Evolutionary conservation across 257 asterid species (phyloP).

Genomic region (Lantana camara): DNA sequence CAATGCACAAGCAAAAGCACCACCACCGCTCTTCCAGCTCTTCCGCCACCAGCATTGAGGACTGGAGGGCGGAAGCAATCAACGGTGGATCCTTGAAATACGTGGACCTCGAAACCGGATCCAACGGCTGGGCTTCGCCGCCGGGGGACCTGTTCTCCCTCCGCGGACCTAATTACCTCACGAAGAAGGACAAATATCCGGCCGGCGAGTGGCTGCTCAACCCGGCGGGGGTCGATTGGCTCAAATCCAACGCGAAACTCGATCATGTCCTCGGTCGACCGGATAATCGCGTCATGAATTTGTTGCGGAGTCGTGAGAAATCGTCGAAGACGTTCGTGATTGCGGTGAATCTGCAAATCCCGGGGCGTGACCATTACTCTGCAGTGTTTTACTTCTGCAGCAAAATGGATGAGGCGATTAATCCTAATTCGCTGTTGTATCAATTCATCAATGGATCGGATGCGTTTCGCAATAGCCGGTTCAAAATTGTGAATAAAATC

Average conservation of each 20-base stretch:
- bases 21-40: constrained; percentile 31
- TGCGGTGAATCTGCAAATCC: constrained; percentile 85
- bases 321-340: constrained; percentile 53
- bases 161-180: constrained; percentile 75
- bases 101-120: constrained; percentile 68
- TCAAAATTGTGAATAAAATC: constrained; percentile 83
- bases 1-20: constrained; percentile 53
- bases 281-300: constrained; percentile 70
- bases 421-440: constrained; percentile 60
- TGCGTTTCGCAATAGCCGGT: constrained; percentile 67
- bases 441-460: constrained; percentile 75
- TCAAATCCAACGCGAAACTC: constrained; percentile 75
- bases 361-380: constrained; percentile 87
- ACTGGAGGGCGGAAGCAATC: constrained; percentile 71
- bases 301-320: constrained; percentile 44
- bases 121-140: constrained; percentile 97
- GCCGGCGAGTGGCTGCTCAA: constrained; percentile 73
- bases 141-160: constrained; percentile 74
- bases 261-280: constrained; percentile 79
- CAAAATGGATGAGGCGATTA: constrained; percentile 53
- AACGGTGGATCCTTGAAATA: constrained; percentile 69
- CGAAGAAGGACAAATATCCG: constrained; percentile 56
- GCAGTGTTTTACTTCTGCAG: constrained; percentile 87
- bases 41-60: constrained; percentile 32
- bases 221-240: constrained; percentile 98